Evolutionary conservation across 1,139 yeast genomes (phyloP).

Genomic region (Trichomonascaceae sp.): DNA sequence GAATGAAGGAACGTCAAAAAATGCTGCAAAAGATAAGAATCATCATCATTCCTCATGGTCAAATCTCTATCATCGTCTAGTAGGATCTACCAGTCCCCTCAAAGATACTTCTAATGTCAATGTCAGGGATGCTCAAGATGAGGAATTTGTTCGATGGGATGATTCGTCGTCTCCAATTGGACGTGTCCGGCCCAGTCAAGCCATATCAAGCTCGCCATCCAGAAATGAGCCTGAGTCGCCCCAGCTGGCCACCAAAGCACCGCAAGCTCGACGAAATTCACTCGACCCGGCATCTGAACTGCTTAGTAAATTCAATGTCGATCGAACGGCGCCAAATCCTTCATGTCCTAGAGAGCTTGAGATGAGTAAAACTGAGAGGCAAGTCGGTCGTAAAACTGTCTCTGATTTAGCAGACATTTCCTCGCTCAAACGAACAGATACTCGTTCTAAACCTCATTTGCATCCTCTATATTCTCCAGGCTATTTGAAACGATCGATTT

Average conservation of each 20-base stretch:
- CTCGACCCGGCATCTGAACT: slow-evolving; percentile 11
- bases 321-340: not conserved
- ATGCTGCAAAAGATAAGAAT: not conserved
- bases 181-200: not conserved
- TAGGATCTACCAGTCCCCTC: slow-evolving; percentile 7
- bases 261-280: not conserved
- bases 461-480: slow-evolving; percentile 20
- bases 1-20: not conserved
- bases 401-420: not conserved
- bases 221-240: not conserved
- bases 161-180: slow-evolving; percentile 14
- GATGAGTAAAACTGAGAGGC: not conserved
- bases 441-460: not conserved
- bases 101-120: not conserved
- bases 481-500: slow-evolving; percentile 14
- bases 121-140: slow-evolving; percentile 2
- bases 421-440: not conserved
- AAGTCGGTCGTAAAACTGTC: not conserved
- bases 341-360: not conserved
- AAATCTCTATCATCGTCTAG: slow-evolving; percentile 8
- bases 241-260: not conserved
- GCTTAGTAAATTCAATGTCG: slow-evolving; percentile 5
- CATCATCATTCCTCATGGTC: slow-evolving; percentile 6
- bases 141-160: slow-evolving; percentile 18
- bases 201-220: slow-evolving; percentile 2